Percentiles rank a stretch among this genome's conserved stretches.
phyloP scores from a whole-genome alignment of 1,284 basidiomycete species.

The Pterula multifida region DNA sequence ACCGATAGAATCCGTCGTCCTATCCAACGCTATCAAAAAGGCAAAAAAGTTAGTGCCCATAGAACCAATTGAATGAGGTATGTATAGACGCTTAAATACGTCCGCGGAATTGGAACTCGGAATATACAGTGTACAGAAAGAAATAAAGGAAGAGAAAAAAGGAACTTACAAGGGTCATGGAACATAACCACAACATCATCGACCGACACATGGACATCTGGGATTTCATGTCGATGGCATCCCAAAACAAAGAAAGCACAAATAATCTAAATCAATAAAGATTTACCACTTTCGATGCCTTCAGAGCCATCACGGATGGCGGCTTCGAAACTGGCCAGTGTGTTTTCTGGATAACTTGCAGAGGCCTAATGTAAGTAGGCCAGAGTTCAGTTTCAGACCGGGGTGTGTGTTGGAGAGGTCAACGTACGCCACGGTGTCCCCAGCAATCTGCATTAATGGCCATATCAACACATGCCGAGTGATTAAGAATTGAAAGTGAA shows the following conservation, averaged over 20 bases:
- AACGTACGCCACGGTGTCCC: constrained; percentile 86
- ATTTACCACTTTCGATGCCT: constrained; percentile 88
- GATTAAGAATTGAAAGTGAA: not conserved
- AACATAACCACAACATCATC: constrained; percentile 93
- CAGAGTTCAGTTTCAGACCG: not conserved
- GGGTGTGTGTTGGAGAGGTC: constrained; percentile 13
- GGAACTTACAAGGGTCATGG: constrained; percentile 72
- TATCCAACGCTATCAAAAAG: constrained; percentile 36
- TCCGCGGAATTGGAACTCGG: too few relatives aligned
- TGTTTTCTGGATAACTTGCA: constrained; percentile 83
- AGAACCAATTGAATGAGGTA: too few relatives aligned
- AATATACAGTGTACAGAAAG: too few relatives aligned
- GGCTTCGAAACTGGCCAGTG: constrained; percentile 83
- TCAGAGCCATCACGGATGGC: constrained; percentile 90
- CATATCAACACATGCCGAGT: not conserved
- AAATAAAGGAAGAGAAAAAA: constrained; percentile 13
- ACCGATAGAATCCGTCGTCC: constrained; percentile 64
- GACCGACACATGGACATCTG: constrained; percentile 92
- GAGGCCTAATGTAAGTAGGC: constrained; percentile 41
- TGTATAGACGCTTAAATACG: too few relatives aligned
- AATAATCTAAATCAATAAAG: constrained; percentile 12
- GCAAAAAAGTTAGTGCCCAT: constrained; percentile 11
- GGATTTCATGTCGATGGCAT: constrained; percentile 14
- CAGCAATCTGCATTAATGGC: constrained; percentile 56
- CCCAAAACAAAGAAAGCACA: not conserved